A percentile compares a stretch with the other conserved stretches of the same genome.
Conservation (phyloP, 2,329 filamentous ascomycete species). For the Ascochyta rabiei region DNA sequence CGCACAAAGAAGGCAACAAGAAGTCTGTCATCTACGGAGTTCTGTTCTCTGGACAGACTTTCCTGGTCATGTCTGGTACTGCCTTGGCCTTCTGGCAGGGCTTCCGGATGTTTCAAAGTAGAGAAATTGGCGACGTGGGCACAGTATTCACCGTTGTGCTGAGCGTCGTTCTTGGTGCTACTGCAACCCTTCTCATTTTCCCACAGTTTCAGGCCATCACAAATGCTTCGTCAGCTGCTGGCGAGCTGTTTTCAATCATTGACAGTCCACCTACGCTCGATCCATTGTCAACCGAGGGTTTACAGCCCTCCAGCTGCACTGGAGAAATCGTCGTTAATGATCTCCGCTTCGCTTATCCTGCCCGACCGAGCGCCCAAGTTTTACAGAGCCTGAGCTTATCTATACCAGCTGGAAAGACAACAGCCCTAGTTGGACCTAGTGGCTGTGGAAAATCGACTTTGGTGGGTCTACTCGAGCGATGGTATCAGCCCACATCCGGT, state of each 20-base stretch:
- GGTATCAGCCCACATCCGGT: constrained; percentile 70
- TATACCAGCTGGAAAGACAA: constrained; percentile 67
- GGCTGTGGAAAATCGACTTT: constrained; percentile 89
- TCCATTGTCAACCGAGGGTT: constrained; percentile 15
- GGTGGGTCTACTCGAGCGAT: constrained; percentile 85
- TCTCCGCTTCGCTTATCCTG: constrained; percentile 92
- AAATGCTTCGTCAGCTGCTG: constrained; percentile 21
- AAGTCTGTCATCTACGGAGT: constrained; percentile 11
- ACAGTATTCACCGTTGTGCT: constrained; percentile 56
- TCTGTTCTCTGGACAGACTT: constrained; percentile 11
- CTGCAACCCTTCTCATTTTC: constrained; percentile 58
- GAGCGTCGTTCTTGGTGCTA: constrained; percentile 53
- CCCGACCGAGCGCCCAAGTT: constrained; percentile 72
- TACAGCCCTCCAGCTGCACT: constrained; percentile 55
- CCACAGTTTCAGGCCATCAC: constrained; percentile 77
- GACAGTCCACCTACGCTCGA: constrained; percentile 81
- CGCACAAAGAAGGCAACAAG: constrained; percentile 55
- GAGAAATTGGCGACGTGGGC: constrained; percentile 59
- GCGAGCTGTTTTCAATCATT: constrained; percentile 57
- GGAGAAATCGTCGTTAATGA: constrained; percentile 91
- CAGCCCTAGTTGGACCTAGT: constrained; percentile 71
- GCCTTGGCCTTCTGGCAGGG: constrained; percentile 49
- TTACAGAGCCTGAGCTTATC: constrained; percentile 54
- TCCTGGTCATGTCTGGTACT: constrained; percentile 9
- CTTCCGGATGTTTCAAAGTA: constrained; percentile 58